These are phyloP conservation scores for Shiraia sp. DNA, from an alignment of 2,329 filamentous ascomycete genomes.

Conservation along the genomic window DNA sequence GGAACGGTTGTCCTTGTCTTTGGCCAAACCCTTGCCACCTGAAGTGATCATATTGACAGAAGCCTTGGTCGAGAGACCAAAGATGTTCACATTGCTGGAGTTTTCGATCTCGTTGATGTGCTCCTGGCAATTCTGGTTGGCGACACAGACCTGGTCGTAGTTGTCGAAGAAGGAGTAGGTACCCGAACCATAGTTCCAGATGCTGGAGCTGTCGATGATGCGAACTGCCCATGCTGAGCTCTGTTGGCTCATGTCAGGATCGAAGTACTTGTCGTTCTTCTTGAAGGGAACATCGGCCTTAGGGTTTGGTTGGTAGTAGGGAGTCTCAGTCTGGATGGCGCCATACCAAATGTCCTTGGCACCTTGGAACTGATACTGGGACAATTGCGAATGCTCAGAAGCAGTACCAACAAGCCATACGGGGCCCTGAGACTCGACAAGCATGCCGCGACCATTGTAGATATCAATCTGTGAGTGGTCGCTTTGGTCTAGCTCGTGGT, in stretches of 20 bases:
- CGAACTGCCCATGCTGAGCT: conserved; percentile 54
- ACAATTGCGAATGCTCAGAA: conserved; percentile 69
- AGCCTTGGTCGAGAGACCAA: conserved; percentile 54
- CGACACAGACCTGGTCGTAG: conserved; percentile 57
- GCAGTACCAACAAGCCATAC: conserved; percentile 75
- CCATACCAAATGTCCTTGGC: conserved; percentile 66
- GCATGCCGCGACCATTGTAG: conserved; percentile 84
- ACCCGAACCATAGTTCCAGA: conserved; percentile 54
- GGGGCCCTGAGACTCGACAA: conserved; percentile 75
- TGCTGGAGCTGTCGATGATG: conserved; percentile 44
- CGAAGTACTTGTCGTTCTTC: conserved; percentile 48
- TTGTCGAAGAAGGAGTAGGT: conserved; percentile 65
- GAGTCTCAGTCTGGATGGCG: conserved; percentile 70
- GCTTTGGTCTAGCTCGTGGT: conserved; percentile 80
- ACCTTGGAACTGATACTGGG: conserved; percentile 68
- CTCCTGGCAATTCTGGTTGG: conserved; percentile 54
- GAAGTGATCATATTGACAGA: conserved; percentile 55
- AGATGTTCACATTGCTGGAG: conserved; percentile 50
- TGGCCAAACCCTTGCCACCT: conserved; percentile 38
- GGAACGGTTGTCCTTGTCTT: conserved; percentile 51
- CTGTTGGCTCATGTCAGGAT: conserved; percentile 47
- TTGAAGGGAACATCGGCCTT: conserved; percentile 62
- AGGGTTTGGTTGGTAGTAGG: conserved; percentile 72
- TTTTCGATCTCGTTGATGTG: conserved; percentile 53
- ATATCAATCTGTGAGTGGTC: conserved; percentile 79